Percentiles rank a stretch among this genome's conserved stretches.
Evolutionary conservation across 768 basidiomycete genomes (phyloP).

Genomic region (Brasilioporus rufonigricans): DNA sequence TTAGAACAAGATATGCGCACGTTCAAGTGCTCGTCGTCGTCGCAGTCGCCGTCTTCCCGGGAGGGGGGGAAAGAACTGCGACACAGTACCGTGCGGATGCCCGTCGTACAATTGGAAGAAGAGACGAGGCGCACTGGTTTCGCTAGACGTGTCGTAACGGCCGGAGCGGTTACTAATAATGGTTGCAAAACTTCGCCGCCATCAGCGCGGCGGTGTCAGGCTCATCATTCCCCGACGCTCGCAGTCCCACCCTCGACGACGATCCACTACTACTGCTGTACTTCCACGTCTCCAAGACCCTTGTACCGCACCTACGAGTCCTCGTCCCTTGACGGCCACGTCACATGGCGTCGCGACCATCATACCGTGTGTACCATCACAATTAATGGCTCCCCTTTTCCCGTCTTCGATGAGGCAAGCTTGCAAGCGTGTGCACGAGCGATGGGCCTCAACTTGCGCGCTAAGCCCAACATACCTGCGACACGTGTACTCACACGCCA

Average conservation of each 20-base stretch:
- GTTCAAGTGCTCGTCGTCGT: slow-evolving; percentile 14
- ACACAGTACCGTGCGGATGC: slow-evolving; percentile 12
- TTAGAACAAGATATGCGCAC: slow-evolving; percentile 22
- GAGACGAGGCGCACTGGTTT: slow-evolving; percentile 32
- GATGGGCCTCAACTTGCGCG: slow-evolving; percentile 18
- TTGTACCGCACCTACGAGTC: not conserved
- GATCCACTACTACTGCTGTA: not conserved
- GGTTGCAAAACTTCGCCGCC: slow-evolving; percentile 17
- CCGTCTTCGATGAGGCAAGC: not conserved
- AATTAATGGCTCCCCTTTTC: not conserved
- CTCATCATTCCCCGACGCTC: slow-evolving; percentile 3
- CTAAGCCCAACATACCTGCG: slow-evolving; percentile 28
- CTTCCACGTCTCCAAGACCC: not conserved
- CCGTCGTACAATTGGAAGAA: slow-evolving; percentile 23
- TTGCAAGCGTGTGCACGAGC: slow-evolving; percentile 1
- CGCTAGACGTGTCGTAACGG: slow-evolving; percentile 32
- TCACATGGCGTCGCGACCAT: not conserved
- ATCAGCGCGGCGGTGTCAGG: slow-evolving; percentile 23
- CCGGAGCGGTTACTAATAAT: slow-evolving; percentile 28
- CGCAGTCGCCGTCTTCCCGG: slow-evolving; percentile 8
- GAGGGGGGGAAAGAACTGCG: slow-evolving; percentile 6
- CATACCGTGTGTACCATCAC: not conserved
- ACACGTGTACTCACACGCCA: slow-evolving; percentile 37
- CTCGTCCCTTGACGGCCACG: not conserved
- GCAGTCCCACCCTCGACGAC: slow-evolving; percentile 6